These are phyloP conservation scores for Ganoderma lucidum DNA, from an alignment of 1,284 basidiomycete species.

Conservation along the genomic window DNA sequence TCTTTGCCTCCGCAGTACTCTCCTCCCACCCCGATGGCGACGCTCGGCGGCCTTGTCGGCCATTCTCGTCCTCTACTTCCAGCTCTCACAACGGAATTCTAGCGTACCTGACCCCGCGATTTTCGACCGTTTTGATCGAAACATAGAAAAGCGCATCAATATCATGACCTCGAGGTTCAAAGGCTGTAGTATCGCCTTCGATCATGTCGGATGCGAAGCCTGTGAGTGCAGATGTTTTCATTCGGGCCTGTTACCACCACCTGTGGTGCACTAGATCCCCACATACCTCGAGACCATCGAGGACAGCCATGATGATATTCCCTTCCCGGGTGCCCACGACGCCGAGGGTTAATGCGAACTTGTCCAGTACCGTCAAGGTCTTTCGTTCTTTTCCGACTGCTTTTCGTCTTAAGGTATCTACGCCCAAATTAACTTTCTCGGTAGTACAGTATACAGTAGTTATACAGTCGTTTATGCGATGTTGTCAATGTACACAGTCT, in stretches of 20 bases:
- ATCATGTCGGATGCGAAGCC: conserved; percentile 9
- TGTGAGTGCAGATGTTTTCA: background rate
- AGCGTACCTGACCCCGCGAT: background rate
- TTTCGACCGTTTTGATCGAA: background rate
- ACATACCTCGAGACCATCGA: background rate
- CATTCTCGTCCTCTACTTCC: background rate
- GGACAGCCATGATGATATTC: background rate
- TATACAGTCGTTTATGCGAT: background rate
- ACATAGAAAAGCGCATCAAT: background rate
- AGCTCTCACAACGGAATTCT: background rate
- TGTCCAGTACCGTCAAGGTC: background rate
- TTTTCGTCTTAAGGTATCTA: background rate
- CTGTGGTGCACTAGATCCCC: background rate
- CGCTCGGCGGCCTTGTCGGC: conserved; percentile 2
- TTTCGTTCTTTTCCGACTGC: background rate
- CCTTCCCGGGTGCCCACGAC: background rate
- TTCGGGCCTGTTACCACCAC: background rate
- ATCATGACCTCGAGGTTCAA: background rate
- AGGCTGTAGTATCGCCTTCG: background rate
- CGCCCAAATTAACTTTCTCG: background rate
- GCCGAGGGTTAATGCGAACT: background rate
- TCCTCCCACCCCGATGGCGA: background rate
- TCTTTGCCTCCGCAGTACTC: background rate
- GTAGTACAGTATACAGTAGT: too few relatives aligned
- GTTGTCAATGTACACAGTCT: background rate